phyloP scores from a whole-genome alignment of 2,329 filamentous ascomycete genomes.

The Sporothrix mexicana region DNA sequence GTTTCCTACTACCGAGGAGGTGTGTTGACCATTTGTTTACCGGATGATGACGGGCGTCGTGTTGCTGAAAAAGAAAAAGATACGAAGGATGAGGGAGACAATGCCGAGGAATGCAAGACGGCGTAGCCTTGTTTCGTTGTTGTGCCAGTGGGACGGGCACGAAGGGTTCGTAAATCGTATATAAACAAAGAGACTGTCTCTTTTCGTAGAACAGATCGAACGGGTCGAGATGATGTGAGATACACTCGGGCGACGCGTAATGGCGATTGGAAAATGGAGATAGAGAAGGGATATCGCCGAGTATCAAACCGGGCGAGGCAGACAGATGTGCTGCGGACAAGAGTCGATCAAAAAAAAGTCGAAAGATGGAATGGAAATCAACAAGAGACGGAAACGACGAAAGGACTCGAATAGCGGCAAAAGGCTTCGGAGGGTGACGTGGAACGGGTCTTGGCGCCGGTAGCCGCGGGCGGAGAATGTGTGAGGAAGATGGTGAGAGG shows the following conservation, averaged over 20 bases:
- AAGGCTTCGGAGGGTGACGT: slow-evolving; percentile 13
- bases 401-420: too few relatives aligned
- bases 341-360: neutral
- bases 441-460: slow-evolving; percentile 27
- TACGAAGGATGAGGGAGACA: neutral
- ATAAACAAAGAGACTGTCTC: neutral
- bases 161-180: neutral
- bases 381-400: neutral
- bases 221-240: neutral
- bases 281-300: neutral
- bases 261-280: neutral
- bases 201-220: neutral
- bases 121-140: neutral
- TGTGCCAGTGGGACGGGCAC: neutral
- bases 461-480: neutral
- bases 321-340: neutral
- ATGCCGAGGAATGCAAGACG: neutral
- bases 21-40: slow-evolving; percentile 22
- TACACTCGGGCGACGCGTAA: neutral
- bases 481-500: neutral
- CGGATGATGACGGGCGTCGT: neutral
- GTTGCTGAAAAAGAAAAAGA: neutral
- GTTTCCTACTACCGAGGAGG: neutral
- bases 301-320: neutral
- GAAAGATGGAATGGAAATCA: neutral